Conservation (phyloP, 164 flowering plant species). For the Annona squamosa region DNA sequence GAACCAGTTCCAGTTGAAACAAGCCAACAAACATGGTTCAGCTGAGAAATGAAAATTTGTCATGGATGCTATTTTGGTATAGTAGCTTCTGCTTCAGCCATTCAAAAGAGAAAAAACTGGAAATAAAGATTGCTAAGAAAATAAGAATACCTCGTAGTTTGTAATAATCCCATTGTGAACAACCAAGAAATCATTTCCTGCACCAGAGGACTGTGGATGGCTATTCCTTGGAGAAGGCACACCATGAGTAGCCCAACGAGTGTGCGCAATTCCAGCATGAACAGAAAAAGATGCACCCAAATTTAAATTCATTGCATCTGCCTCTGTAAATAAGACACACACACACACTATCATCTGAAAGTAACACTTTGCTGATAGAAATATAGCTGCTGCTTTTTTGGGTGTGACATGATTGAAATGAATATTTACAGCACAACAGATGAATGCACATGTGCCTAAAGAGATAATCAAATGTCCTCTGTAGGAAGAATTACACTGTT, state of each 20-base stretch:
- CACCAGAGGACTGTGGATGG: conserved; percentile 90
- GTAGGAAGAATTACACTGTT: no score
- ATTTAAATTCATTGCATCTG: conserved; percentile 51
- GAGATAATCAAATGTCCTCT: no score
- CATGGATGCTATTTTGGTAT: neutral
- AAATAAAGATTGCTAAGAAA: neutral
- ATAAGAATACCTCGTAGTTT: conserved; percentile 65
- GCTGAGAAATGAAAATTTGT: no score
- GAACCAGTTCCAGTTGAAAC: no score
- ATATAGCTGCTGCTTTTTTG: neutral
- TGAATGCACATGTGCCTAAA: no score
- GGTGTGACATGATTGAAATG: neutral
- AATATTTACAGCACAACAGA: neutral
- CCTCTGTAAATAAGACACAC: conserved; percentile 45
- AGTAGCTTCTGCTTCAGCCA: neutral
- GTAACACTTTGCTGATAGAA: neutral
- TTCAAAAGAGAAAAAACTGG: neutral
- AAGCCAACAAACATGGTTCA: no score
- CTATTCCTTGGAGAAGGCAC: conserved; percentile 95
- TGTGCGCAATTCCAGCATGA: conserved; percentile 98
- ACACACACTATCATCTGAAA: conserved; percentile 6
- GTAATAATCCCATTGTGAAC: conserved; percentile 96
- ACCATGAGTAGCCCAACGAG: conserved; percentile 99
- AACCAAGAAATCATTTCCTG: conserved; percentile 80
- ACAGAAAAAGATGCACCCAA: conserved; percentile 65